Base-by-base conservation (phyloP, 2,329 filamentous ascomycete species). In the Cadophora malorum region DNA sequence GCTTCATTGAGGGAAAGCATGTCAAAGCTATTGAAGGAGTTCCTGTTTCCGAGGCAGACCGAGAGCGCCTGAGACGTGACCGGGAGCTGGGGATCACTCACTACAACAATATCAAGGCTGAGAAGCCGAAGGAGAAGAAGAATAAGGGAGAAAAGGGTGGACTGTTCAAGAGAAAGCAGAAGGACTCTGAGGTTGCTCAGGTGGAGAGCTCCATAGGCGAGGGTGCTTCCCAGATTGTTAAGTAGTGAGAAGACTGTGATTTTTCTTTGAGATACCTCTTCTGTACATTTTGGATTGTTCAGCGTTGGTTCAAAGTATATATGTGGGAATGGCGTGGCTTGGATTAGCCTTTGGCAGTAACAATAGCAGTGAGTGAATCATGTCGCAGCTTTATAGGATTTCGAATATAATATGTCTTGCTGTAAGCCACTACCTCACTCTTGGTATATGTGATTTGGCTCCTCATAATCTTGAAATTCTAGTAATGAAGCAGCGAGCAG, bases 1-100 rank as follows among this genome's bases (percentile, higher is more conserved):
- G 89, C 79, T 92, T 90, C 70, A 73, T 87, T 25, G 92, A 96
- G 77, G 91, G 91, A 8, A 91, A 89, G 76, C 84, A 83, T 60
- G 86, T 93, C 35, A 94, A 93, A 81, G 81, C 83, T 33, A 84
- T 92, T 52, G 91, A 94, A 77, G 91, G 91, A 0, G 88, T 92
- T 16, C 85, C 87, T 2, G 79, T 90, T n/a, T 85, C 83, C 12
- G 83, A 86, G 59, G 80, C 82, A 72, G 88, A 90, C 71, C 74
- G 80, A 47, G 80, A 83, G 69, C 81, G 80, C 62, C 79, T 90
- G 38, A 80, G 80, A 21, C 78, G 76, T 9, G 88, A 90, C 71
- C 80, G 81, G 69, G 85, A 87, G 72, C 72, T 81, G 66, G 87
- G 87, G 1, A 82, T 90, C 23, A 81, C 80, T 56, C 88, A 90